These are phyloP conservation scores for Fusarium solani-melongenae DNA, from an alignment of 2,329 filamentous ascomycete species.

Conservation along the genomic window DNA sequence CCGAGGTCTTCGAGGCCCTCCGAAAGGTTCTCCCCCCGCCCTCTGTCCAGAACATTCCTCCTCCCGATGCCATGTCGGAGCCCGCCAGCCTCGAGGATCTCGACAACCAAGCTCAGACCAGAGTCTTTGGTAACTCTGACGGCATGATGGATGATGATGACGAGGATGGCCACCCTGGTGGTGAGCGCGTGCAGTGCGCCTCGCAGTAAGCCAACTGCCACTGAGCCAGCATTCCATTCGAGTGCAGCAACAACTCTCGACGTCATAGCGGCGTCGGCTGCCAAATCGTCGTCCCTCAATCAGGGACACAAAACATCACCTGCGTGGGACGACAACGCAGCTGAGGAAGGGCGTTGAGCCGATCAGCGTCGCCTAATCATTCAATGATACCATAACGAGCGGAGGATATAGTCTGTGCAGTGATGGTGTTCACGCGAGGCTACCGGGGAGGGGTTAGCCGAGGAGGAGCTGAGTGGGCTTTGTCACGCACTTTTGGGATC, in stretches of 20 bases:
- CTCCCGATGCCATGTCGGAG: constrained; percentile 89
- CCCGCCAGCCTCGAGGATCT: constrained; percentile 88
- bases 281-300: constrained; percentile 5
- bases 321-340: constrained; percentile 11
- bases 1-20: constrained; percentile 79
- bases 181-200: constrained; percentile 86
- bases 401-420: constrained; percentile 19
- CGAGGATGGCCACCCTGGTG: constrained; percentile 78
- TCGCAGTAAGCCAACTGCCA: constrained; percentile 73
- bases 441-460: neutral
- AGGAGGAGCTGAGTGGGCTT: constrained; percentile 25
- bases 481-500: constrained; percentile 34
- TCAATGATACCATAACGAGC: constrained; percentile 44
- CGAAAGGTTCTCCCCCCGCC: constrained; percentile 86
- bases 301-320: constrained; percentile 11
- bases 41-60: constrained; percentile 71
- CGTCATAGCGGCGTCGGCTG: constrained; percentile 33
- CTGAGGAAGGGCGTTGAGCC: constrained; percentile 33
- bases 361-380: constrained; percentile 39
- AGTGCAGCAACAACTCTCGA: constrained; percentile 28
- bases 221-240: constrained; percentile 2
- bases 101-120: constrained; percentile 72
- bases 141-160: constrained; percentile 79
- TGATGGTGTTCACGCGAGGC: constrained; percentile 19
- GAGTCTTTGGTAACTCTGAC: constrained; percentile 73